Evolutionary conservation across 805 yeast genomes (phyloP).

Genomic region (Lachancea cidri): DNA sequence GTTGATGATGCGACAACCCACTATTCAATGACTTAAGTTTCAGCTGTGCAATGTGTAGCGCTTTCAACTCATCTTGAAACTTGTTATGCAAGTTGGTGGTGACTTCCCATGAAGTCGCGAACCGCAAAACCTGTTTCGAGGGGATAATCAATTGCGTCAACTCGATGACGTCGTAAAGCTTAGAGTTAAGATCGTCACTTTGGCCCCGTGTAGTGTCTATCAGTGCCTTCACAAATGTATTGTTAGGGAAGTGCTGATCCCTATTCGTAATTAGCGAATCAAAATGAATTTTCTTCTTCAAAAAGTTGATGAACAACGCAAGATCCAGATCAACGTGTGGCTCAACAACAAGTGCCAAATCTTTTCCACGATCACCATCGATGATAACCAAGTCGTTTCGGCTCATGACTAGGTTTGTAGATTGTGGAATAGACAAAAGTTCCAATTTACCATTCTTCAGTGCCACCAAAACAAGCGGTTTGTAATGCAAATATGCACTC

Average conservation of each 20-base stretch:
- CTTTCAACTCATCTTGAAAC: conserved; percentile 66
- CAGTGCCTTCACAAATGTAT: conserved; percentile 25
- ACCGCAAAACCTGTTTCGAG: conserved; percentile 69
- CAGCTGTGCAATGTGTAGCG: conserved; percentile 58
- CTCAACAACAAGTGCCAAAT: conserved; percentile 65
- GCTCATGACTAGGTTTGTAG: conserved; percentile 53
- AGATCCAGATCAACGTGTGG: conserved; percentile 57
- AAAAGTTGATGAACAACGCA: conserved; percentile 66
- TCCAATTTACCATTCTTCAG: conserved; percentile 66
- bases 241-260: conserved; percentile 27
- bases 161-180: conserved; percentile 39
- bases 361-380: conserved; percentile 84
- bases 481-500: conserved; percentile 30
- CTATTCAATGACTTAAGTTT: conserved; percentile 39
- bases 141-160: conserved; percentile 57
- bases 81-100: conserved; percentile 52
- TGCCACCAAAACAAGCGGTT: conserved; percentile 42
- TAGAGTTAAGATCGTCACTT: conserved; percentile 24
- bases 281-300: conserved; percentile 65
- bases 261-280: conserved; percentile 32
- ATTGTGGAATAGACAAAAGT: conserved; percentile 59
- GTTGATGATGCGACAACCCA: conserved; percentile 11
- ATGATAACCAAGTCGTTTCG: conserved; percentile 66
- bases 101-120: conserved; percentile 69
- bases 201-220: conserved; percentile 22